Base-by-base conservation (phyloP, 345 rosid species). In the Schrenkiella parvula region DNA sequence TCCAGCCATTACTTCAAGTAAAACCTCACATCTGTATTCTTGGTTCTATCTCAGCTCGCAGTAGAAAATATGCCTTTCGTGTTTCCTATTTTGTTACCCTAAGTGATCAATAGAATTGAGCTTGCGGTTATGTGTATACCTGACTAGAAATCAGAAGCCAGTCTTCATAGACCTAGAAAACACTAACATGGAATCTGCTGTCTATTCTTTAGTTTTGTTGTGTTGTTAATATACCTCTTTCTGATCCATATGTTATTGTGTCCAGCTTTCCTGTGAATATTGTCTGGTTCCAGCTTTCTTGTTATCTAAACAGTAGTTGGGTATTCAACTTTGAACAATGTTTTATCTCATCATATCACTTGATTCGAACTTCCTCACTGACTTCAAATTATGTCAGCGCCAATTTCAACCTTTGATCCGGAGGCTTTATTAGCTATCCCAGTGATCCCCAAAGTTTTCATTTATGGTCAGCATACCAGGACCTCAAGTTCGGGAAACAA, bases 1-100 rank as follows among this genome's bases (percentile, higher is more conserved):
- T 82, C 95, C 92, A 2, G 87, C 96, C 29, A 82, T 95, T 68
- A 62, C 92, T 73, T 85, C 96, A 28, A 85, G 97, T 91, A 84
- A 87, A 89, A 56, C 43, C 61, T 66, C 58, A 4, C 46, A 2
- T 66, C 42, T 13, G 14, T 1, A 9, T 51, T 19, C 22, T 17
- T 63, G 44, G 31, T 29, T 34, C 22, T 72, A 28, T 29, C 26
- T 51, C 1, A 1, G 1, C 28, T 42, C 34, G 17, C 41, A 21
- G 19, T 28, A 1, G 17, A 22, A 54, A 2, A 22, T 15, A 15
- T 53, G 2, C 12, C 19, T 14, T 64, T 25, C 57, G 13, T 53
- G 26, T 62, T 23, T 60, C 68, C 9, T 38, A 0, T 13, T 1
- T 23, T 62, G 35, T 23, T 39, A 8, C 25, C 32, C 0, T 61